Conservation (phyloP, 768 basidiomycete genomes). For the Suillus spraguei region DNA sequence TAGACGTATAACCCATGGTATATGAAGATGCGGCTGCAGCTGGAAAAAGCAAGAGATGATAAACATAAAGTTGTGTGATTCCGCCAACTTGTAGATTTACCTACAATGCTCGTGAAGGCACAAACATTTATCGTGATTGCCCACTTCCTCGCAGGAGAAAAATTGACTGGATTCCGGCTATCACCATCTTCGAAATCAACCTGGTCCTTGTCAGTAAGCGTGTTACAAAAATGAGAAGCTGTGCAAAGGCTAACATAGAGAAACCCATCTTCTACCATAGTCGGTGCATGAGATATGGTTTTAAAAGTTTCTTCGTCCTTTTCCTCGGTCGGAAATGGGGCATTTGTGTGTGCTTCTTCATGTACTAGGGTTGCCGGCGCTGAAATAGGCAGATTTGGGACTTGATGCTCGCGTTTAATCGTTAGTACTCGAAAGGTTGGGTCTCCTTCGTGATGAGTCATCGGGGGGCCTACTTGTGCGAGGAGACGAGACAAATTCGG, state of each 20-base stretch:
- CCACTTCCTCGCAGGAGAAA: constrained; percentile 44
- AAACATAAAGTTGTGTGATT: not conserved
- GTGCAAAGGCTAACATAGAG: constrained; percentile 16
- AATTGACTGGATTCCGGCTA: constrained; percentile 42
- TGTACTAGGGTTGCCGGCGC: not conserved
- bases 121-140: constrained; percentile 38
- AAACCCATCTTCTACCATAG: constrained; percentile 7
- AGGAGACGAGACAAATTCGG: no score
- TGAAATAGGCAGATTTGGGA: not conserved
- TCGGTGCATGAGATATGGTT: not conserved
- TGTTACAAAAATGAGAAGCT: not conserved
- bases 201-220: constrained; percentile 24
- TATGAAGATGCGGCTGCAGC: constrained; percentile 56
- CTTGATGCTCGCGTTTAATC: not conserved
- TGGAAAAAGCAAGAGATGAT: constrained; percentile 20
- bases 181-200: constrained; percentile 44
- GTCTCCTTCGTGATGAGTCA: constrained; percentile 1
- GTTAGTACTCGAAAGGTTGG: not conserved
- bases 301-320: not conserved
- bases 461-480: not conserved
- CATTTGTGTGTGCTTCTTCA: not conserved
- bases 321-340: no score
- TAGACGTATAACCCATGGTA: constrained; percentile 56
- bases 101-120: constrained; percentile 34
- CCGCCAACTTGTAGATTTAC: constrained; percentile 20